Evolutionary conservation across 495 filamentous ascomycete species (phyloP), one percentile per base, ranked within the genome.

Genomic region (Talaromyces nanjingensis): DNA sequence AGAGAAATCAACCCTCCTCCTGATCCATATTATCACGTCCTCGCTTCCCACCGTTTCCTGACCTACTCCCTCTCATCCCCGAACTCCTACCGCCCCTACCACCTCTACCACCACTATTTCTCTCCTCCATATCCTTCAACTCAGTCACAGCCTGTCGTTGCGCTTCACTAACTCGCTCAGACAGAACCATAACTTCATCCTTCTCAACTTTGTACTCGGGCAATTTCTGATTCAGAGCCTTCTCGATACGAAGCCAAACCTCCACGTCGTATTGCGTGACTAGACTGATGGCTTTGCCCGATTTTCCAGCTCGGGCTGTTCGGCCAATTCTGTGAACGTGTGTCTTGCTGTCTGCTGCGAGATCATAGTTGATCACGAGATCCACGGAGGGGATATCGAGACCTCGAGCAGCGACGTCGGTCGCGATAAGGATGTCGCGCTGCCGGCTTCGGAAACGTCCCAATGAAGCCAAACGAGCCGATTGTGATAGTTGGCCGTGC

Each of bases 211-310:
- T 74, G 66, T 88, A 88, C 69, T 92, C 88, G 1, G 52, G 45
- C 29, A 63, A 34, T n/a, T 63, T 63, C 12, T 69, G 67, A 18
- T 89, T 89, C 22, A 98, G 76, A 1, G 92, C 91, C 1, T 81
- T 79, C 74, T 98, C 94, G 45, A 96, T 96, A 9, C 96, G 75
- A 68, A 89, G 76, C 77, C 84, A 97, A 4, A 97, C 78, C 71
- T 98, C 94, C 29, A 96, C 70, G 68, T 98, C 94, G 65, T 97
- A 98, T 71, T 98, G 94, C 4, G 89, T 96, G 3, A 93, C 87
- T 8, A 98, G 67, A 45, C 80, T 87, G 45, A 94, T 81, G 6
- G 90, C 90, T 56, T 87, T 81, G 2, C 91, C 91, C 6, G 84
- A 85, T 67, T 89, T 89, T 18, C 91, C 91, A 0, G 91, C 91